Conservation (phyloP, 495 filamentous ascomycete genomes). For the Aspergillus indologenus region DNA sequence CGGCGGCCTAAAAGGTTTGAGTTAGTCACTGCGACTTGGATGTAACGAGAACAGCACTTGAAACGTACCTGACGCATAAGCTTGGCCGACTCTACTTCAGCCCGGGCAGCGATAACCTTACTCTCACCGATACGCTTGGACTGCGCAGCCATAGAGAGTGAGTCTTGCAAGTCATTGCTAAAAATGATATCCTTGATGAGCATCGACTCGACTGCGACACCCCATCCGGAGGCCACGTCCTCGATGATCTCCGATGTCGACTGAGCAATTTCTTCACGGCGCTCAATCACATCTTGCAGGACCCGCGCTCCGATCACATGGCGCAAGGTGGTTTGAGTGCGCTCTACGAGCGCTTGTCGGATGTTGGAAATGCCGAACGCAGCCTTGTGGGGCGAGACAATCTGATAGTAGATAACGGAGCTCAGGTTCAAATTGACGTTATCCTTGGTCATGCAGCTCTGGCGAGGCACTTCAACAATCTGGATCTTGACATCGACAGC, state of each 20-base stretch:
- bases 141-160: constrained; percentile 99
- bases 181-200: constrained; percentile 99
- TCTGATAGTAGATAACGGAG: constrained; percentile 98
- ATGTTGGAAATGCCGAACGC: constrained; percentile 97
- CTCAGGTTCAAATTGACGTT: constrained; percentile 93
- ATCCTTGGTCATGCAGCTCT: constrained; percentile 99
- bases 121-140: constrained; percentile 96
- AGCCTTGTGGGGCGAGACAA: constrained; percentile 90
- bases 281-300: constrained; percentile 97
- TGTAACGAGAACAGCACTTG: background rate
- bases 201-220: constrained; percentile 96
- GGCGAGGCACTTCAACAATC: constrained; percentile 93
- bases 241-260: constrained; percentile 97
- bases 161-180: constrained; percentile 91
- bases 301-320: constrained; percentile 97
- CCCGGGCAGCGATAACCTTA: constrained; percentile 95
- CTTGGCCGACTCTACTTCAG: constrained; percentile 95
- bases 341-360: constrained; percentile 90
- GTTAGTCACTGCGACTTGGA: background rate
- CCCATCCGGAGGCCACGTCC: constrained; percentile 91
- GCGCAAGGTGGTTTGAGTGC: constrained; percentile 95
- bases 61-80: constrained; percentile 76
- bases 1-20: constrained; percentile 58
- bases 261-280: constrained; percentile 92
- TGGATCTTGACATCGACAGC: constrained; percentile 99